phyloP scores from a whole-genome alignment of 768 basidiomycete genomes.

The Termitomyces titanicus region DNA sequence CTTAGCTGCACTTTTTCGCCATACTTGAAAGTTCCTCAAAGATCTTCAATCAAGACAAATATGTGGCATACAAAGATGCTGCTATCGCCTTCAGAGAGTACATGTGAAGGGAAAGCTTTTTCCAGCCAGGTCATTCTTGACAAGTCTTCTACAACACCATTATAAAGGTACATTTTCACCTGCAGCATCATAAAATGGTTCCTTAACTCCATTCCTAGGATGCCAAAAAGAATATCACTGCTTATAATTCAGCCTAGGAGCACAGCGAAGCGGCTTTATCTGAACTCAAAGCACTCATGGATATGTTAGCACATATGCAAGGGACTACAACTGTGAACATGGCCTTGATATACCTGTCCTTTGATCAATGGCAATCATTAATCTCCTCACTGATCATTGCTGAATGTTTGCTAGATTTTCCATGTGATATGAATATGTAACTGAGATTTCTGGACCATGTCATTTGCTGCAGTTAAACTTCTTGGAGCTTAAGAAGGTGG shows the following conservation, averaged over 20 bases:
- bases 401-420: not conserved
- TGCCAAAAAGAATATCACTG: too few species aligned
- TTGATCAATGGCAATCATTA: conserved; percentile 20
- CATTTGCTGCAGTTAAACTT: conserved; percentile 15
- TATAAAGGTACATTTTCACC: too few species aligned
- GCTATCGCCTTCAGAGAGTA: not conserved
- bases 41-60: not conserved
- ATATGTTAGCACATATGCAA: not conserved
- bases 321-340: not conserved
- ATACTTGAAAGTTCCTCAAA: not conserved
- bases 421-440: too few species aligned
- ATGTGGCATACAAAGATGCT: not conserved
- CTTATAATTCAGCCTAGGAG: too few species aligned
- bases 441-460: too few species aligned
- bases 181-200: too few species aligned
- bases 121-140: too few species aligned
- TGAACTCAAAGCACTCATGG: not conserved
- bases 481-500: conserved; percentile 6
- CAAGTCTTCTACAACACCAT: too few species aligned
- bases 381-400: not conserved
- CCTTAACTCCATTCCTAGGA: too few species aligned
- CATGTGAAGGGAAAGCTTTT: not conserved
- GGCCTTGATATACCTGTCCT: conserved; percentile 16
- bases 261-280: too few species aligned
- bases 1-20: not conserved